These are phyloP conservation scores for Endothia cerciana DNA, from an alignment of 2,329 filamentous ascomycete genomes.

Conservation along the genomic window DNA sequence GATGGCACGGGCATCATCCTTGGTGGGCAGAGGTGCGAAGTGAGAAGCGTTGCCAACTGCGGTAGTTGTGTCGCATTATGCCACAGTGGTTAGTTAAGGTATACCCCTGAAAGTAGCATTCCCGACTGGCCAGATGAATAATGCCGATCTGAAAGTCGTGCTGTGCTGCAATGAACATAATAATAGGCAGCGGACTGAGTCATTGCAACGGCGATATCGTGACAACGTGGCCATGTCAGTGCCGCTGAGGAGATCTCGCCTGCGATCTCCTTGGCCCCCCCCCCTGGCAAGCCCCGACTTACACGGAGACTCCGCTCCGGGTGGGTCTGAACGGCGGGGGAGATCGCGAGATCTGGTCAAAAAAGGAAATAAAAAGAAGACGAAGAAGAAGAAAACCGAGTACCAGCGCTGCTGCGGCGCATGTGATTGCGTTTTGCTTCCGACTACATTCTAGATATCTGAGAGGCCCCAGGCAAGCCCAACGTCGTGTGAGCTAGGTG, in stretches of 20 bases:
- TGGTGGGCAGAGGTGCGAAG: constrained; percentile 61
- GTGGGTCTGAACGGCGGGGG: background rate
- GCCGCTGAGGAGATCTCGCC: background rate
- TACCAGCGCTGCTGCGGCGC: background rate
- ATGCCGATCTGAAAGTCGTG: background rate
- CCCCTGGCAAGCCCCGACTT: constrained; percentile 4
- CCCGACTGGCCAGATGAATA: background rate
- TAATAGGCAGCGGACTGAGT: too few relatives aligned
- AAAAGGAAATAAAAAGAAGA: background rate
- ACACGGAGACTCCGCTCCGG: constrained; percentile 5
- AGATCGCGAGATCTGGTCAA: background rate
- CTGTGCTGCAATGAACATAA: background rate
- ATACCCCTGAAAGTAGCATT: constrained; percentile 9
- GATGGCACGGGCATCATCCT: constrained; percentile 55
- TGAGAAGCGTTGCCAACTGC: constrained; percentile 36
- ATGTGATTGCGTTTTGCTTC: constrained; percentile 5
- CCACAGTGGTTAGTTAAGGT: background rate
- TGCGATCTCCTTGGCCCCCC: background rate
- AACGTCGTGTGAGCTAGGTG: too few relatives aligned
- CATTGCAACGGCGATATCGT: background rate
- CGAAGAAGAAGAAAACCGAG: too few relatives aligned
- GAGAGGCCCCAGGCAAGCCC: background rate
- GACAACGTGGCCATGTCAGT: background rate
- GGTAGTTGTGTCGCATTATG: background rate
- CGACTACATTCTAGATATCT: background rate